Base-by-base conservation (phyloP, 352 stramenopile genomes). In the Phytophthora cryptogea region DNA sequence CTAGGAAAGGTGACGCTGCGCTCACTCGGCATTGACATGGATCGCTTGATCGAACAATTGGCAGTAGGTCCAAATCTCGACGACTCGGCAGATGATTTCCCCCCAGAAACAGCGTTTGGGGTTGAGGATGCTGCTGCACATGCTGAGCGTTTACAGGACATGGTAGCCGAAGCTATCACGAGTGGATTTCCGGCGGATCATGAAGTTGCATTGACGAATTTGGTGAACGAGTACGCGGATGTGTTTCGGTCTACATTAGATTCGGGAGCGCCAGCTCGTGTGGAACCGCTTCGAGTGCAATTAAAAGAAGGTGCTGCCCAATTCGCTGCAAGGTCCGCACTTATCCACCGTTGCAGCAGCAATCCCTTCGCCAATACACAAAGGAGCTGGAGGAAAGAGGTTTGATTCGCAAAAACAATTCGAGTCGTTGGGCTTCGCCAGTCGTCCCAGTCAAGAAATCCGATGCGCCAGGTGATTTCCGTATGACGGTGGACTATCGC, bases 391-490 rank as follows among this genome's bases (percentile, higher is more conserved):
- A 54, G 13, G 8, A 9, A 3, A 17, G 32, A 4, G 47, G 32
- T 2, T 8, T 54, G 4, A 40, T 54, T 35, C 33, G 35, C 8
- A 36, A 36, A 5, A 58, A 58, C 14, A 48, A 49, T 20, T 3
- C 16, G 16, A 40, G 16, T 20, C 50, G 39, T 1, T 58, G 37
- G 50, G 40, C 50, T 27, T 58, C 26, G 4, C 26, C 50, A 43
- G 50, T 11, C 1, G 14, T 58, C 7, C 40, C 40, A 17, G 17
- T 58, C 9, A 5, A 14, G 5, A 57, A 57, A 8, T 17, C 39
- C 28, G 50, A 33, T 23, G 46, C 23, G 10, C 23, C 27, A 6
- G 4, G n/a, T n/a, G n/a, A 55, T 9, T 58, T 58, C 31, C 33
- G 47, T 5, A 42, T 54, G 11, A 54, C 47, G 1, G 11, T 31